These are phyloP conservation scores for Fusarium chaquense DNA, from an alignment of 2,329 filamentous ascomycete species.

Conservation along the genomic window DNA sequence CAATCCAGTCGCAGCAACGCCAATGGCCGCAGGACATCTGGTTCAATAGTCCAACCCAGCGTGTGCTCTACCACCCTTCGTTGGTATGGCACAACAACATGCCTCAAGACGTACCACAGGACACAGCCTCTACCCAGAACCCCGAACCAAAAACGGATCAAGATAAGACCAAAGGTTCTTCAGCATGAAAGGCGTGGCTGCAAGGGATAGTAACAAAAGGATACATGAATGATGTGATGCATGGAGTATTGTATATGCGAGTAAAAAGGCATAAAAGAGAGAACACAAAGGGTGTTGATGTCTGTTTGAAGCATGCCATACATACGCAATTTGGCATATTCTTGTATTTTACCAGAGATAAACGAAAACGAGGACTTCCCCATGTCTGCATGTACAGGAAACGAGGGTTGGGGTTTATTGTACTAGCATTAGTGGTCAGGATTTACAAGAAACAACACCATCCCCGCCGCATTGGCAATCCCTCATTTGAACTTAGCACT, in stretches of 20 bases:
- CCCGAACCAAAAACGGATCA: neutral
- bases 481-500: conserved; percentile 18
- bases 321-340: neutral
- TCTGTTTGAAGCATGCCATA: neutral
- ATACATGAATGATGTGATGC: neutral
- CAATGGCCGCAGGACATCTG: conserved; percentile 36
- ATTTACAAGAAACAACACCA: conserved; percentile 10
- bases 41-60: conserved; percentile 20
- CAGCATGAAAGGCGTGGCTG: neutral
- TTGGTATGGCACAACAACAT: neutral
- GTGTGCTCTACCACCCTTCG: conserved; percentile 32
- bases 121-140: neutral
- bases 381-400: conserved; percentile 5
- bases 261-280: neutral
- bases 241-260: neutral
- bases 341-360: neutral
- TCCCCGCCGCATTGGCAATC: neutral
- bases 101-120: neutral
- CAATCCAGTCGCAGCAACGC: neutral
- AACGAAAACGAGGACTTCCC: conserved; percentile 25
- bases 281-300: neutral
- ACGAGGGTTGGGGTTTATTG: neutral
- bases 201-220: no score
- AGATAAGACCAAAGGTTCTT: neutral
- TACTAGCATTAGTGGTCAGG: conserved; percentile 20